Percentiles rank a stretch among this genome's conserved stretches.
Evolutionary conservation across 2,329 filamentous ascomycete species (phyloP).

Genomic region (Westerdykella sp.): DNA sequence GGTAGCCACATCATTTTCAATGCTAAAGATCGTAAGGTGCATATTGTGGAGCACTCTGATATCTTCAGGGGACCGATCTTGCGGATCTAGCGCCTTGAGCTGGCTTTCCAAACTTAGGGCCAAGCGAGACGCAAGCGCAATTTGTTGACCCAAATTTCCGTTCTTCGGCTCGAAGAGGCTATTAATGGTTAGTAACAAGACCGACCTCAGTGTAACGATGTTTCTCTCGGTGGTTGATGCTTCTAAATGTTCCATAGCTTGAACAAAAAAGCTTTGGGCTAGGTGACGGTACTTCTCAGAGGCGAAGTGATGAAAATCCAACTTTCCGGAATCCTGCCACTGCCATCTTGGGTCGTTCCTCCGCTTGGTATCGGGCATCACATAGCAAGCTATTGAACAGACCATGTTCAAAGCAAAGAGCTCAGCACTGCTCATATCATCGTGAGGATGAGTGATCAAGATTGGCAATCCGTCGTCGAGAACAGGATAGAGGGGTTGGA

Average conservation of each 20-base stretch:
- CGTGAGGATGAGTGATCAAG: conserved; percentile 16
- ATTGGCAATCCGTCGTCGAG: conserved; percentile 22
- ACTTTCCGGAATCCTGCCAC: conserved; percentile 21
- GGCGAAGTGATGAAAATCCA: conserved; percentile 25
- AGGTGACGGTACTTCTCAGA: conserved; percentile 25
- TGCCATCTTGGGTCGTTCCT: conserved; percentile 14
- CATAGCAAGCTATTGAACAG: conserved; percentile 32
- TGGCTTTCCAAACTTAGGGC: conserved; percentile 27
- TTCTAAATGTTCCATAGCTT: conserved; percentile 29
- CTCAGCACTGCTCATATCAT: conserved; percentile 21
- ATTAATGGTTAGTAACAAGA: conserved; percentile 31
- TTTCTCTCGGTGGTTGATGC: conserved; percentile 28
- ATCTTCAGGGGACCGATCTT: conserved; percentile 20
- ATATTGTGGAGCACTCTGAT: conserved; percentile 22
- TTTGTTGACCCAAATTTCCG: conserved; percentile 33
- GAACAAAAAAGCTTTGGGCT: conserved; percentile 21
- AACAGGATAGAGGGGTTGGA: conserved; percentile 27
- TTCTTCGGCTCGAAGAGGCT: conserved; percentile 31
- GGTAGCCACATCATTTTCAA: conserved; percentile 33
- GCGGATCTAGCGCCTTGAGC: conserved; percentile 10
- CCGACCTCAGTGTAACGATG: conserved; percentile 26
- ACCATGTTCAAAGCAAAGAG: conserved; percentile 32
- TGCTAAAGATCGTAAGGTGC: conserved; percentile 32
- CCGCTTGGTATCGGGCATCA: conserved; percentile 22
- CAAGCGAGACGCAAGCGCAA: conserved; percentile 31